phyloP scores from a whole-genome alignment of 306 rosid genomes.

The Arachis stenosperma region DNA sequence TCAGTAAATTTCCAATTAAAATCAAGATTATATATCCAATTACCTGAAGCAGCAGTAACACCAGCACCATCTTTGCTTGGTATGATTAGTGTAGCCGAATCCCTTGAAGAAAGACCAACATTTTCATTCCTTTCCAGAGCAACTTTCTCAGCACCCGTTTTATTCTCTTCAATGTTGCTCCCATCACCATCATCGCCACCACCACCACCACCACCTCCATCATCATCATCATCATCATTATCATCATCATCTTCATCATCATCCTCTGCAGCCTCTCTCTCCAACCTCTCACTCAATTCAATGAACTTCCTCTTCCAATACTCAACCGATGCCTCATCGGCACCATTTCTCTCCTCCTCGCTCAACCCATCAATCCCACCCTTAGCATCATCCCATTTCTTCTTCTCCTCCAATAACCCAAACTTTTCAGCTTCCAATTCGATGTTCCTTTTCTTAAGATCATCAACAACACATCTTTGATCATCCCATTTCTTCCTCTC shows the following conservation, averaged over 20 bases:
- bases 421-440: background rate
- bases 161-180: background rate
- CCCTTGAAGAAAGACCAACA: background rate
- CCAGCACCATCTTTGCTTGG: background rate
- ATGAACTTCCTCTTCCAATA: background rate
- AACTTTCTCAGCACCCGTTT: background rate
- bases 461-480: background rate
- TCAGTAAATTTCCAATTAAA: background rate
- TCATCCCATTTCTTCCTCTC: background rate
- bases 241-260: background rate
- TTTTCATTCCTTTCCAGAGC: background rate
- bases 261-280: background rate
- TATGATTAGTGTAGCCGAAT: too few species aligned
- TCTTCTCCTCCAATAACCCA: background rate
- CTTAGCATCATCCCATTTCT: background rate
- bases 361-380: background rate
- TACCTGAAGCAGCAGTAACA: conserved; percentile 27
- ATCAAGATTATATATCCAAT: conserved; percentile 22
- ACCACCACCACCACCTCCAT: background rate
- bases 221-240: background rate
- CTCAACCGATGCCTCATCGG: background rate
- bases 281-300: conserved; percentile 3
- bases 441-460: background rate
- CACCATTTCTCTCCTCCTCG: background rate
- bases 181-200: background rate